Base-by-base conservation (phyloP, 1,284 basidiomycete genomes). In the Boletus mariae region DNA sequence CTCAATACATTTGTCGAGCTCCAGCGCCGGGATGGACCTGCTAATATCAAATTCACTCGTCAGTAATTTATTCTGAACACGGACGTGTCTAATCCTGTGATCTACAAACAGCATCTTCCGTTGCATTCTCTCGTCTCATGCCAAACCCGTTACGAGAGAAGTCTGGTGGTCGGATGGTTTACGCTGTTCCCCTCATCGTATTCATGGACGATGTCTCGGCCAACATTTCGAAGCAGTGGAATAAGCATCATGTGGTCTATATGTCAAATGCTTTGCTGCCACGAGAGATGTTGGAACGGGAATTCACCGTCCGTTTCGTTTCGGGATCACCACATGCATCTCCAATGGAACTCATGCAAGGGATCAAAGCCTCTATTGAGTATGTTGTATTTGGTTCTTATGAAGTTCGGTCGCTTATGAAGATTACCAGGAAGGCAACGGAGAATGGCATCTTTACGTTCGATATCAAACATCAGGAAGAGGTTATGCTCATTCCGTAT, bases 181-280 rank as follows among this genome's bases (percentile, higher is more conserved):
- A 62, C 25, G 35, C 43, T 0, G 54, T 64, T 3, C 65, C 59
- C 1, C 45, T 68, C 4, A 65, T 65, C 20, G 45, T 61, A 1
- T 71, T 68, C 50, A 62, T 63, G 50, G 70, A 72, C 38, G 63
- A 71, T 45, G 61, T 72, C 0, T 72, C 64, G 0, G 70, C 65
- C 3, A 71, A 71, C 35, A 45, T 56, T 1, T 66, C 60, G 6
- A 72, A 72, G 45, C 66, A 71, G 43, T 72, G 69, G 68, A 72
- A 73, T 41, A 67, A 68, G 29, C 68, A 73, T 29, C 51, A 60
- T 38, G 53, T 57, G 0, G 48, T 64, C 0, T 71, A 70, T 32
- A 60, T 68, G 54, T 67, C 59, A 0, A 62, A 71, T 50, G 62
- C 55, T 2, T 20, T 11, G 1, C 23, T 59, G 4, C 47, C 29